These are phyloP conservation scores for Fraxinus excelsior DNA, from an alignment of 257 asterid genomes.

Conservation along the genomic window DNA sequence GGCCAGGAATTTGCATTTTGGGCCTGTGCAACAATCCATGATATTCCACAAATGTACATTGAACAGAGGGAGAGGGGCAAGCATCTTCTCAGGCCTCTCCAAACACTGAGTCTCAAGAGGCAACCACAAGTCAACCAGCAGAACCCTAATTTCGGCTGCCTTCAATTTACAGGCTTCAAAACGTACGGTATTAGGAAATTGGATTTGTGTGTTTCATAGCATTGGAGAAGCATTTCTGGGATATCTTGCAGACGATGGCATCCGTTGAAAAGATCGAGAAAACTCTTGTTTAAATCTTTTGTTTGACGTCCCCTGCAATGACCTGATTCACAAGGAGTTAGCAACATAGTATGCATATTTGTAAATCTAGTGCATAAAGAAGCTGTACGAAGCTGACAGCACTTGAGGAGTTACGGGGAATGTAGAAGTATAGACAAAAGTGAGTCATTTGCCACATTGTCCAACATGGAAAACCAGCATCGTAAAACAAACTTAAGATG, in stretches of 20 bases:
- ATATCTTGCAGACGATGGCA: constrained; percentile 62
- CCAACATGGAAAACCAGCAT: background rate
- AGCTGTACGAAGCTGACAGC: constrained; percentile 6
- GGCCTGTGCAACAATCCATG: constrained; percentile 17
- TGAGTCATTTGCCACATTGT: background rate
- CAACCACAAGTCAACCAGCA: background rate
- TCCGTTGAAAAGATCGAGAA: constrained; percentile 55
- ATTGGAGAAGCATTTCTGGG: constrained; percentile 57
- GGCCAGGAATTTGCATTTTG: constrained; percentile 5
- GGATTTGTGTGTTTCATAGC: constrained; percentile 39
- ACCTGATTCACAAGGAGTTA: constrained; percentile 43
- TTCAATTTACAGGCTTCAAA: constrained; percentile 19
- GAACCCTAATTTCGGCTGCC: constrained; percentile 19
- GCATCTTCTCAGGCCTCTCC: constrained; percentile 14
- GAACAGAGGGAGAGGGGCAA: background rate
- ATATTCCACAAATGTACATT: constrained; percentile 6
- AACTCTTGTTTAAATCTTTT: constrained; percentile 72
- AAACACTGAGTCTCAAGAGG: too few relatives aligned
- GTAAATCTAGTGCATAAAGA: background rate
- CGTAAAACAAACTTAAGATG: background rate
- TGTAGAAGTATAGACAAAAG: background rate
- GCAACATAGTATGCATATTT: constrained; percentile 13
- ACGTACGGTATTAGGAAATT: constrained; percentile 16
- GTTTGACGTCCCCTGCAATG: constrained; percentile 65
- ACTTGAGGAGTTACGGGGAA: background rate